Percentiles rank a stretch among this genome's conserved stretches.
phyloP scores from a whole-genome alignment of 768 basidiomycete genomes.

The Amanita rubescens region DNA sequence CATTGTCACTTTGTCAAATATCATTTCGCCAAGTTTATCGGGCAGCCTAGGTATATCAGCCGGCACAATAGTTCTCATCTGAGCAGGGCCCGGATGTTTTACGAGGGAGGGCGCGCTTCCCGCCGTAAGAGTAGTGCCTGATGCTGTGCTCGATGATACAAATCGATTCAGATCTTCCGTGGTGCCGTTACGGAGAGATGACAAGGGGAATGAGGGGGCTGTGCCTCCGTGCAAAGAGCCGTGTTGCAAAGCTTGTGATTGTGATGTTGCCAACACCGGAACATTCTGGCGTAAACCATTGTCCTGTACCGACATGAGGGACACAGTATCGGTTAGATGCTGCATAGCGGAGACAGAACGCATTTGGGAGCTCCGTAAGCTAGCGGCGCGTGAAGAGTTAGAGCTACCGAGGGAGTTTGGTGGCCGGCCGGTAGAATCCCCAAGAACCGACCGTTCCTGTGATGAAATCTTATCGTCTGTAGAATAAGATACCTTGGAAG shows the following conservation, averaged over 20 bases:
- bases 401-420: not conserved
- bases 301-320: constrained; percentile 34
- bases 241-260: not conserved
- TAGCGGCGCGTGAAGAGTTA: not conserved
- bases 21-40: constrained; percentile 80
- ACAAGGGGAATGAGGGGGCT: constrained; percentile 42
- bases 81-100: constrained; percentile 74
- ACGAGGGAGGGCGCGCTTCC: constrained; percentile 76
- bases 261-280: not conserved
- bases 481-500: not conserved
- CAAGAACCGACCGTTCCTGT: not conserved
- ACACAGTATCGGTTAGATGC: not conserved
- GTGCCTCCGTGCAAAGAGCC: constrained; percentile 10
- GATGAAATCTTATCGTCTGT: constrained; percentile 6
- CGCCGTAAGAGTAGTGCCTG: constrained; percentile 65
- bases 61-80: constrained; percentile 76
- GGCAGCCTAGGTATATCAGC: constrained; percentile 70
- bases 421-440: not conserved
- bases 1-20: constrained; percentile 78
- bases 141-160: constrained; percentile 81
- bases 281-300: constrained; percentile 8
- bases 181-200: constrained; percentile 41
- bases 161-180: constrained; percentile 81
- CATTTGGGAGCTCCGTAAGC: not conserved
- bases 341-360: not conserved